Conservation (phyloP, 805 yeast genomes). For the Kodamaea jinghongensis region DNA sequence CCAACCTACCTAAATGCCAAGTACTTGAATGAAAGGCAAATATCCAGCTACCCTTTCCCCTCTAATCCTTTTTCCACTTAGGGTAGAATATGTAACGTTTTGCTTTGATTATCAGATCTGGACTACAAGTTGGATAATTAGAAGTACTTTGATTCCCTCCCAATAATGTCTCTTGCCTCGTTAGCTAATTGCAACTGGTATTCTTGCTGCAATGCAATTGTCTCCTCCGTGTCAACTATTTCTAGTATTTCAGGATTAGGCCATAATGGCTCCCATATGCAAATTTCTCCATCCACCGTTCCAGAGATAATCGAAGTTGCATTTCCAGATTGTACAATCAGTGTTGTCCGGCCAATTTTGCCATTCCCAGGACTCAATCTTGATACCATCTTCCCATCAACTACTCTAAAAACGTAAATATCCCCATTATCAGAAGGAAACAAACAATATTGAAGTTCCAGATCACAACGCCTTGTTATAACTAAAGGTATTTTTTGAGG, state of each 20-base stretch:
- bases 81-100: too few species aligned
- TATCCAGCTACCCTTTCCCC: too few species aligned
- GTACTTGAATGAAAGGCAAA: too few species aligned
- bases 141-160: too few species aligned
- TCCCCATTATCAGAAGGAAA: conserved; percentile 79
- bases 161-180: conserved; percentile 11
- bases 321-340: conserved; percentile 49
- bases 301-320: conserved; percentile 54
- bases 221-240: conserved; percentile 5
- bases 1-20: too few species aligned
- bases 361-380: conserved; percentile 48
- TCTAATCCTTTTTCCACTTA: too few species aligned
- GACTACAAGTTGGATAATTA: too few species aligned
- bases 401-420: conserved; percentile 52
- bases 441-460: conserved; percentile 56
- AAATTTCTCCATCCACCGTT: conserved; percentile 63
- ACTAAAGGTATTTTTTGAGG: conserved; percentile 49
- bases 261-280: conserved; percentile 46
- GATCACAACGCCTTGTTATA: conserved; percentile 50
- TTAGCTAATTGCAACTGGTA: conserved; percentile 7
- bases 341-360: conserved; percentile 45
- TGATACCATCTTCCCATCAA: conserved; percentile 61
- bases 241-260: conserved; percentile 7
- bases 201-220: background rate
- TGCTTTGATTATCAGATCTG: too few species aligned